Percentiles rank a stretch among this genome's conserved stretches.
Conservation (phyloP, 1,284 basidiomycete genomes). For the Boletellus sp. region DNA sequence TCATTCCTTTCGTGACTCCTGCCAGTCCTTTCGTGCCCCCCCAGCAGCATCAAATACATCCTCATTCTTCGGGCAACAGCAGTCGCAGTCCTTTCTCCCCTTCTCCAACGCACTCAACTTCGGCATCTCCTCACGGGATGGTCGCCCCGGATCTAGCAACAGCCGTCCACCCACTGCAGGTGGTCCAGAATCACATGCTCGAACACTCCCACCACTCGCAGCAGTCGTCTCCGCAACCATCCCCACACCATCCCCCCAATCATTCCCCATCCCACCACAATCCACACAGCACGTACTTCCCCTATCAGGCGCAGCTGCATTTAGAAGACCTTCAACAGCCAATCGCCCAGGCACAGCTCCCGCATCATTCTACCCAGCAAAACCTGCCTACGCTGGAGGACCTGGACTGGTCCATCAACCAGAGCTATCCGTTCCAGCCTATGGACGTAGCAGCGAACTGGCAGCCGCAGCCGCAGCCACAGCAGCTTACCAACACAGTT, state of each 20-base stretch:
- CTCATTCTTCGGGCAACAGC: constrained; percentile 40
- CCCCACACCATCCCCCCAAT: constrained; percentile 41
- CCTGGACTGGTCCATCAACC: constrained; percentile 48
- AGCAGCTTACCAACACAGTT: constrained; percentile 26
- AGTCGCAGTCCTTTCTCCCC: constrained; percentile 66
- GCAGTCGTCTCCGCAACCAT: constrained; percentile 65
- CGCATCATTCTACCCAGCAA: constrained; percentile 48
- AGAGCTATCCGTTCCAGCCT: constrained; percentile 41
- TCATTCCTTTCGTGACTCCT: constrained; percentile 68
- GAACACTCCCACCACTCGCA: constrained; percentile 67
- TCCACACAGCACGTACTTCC: constrained; percentile 46
- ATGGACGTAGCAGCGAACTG: constrained; percentile 37
- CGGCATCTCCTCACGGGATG: constrained; percentile 44
- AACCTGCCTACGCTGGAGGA: constrained; percentile 44
- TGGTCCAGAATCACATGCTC: constrained; percentile 36
- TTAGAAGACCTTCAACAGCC: constrained; percentile 45
- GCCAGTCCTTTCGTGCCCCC: constrained; percentile 66
- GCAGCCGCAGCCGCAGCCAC: constrained; percentile 26
- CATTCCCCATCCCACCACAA: constrained; percentile 33
- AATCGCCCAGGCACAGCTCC: constrained; percentile 63
- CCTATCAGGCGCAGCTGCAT: constrained; percentile 37
- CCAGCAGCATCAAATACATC: constrained; percentile 36
- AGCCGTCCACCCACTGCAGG: constrained; percentile 46
- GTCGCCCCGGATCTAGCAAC: constrained; percentile 45
- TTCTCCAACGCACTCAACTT: constrained; percentile 50